Evolutionary conservation across 2,329 filamentous ascomycete species (phyloP).

Genomic region (Emmonsiellopsis sp.): DNA sequence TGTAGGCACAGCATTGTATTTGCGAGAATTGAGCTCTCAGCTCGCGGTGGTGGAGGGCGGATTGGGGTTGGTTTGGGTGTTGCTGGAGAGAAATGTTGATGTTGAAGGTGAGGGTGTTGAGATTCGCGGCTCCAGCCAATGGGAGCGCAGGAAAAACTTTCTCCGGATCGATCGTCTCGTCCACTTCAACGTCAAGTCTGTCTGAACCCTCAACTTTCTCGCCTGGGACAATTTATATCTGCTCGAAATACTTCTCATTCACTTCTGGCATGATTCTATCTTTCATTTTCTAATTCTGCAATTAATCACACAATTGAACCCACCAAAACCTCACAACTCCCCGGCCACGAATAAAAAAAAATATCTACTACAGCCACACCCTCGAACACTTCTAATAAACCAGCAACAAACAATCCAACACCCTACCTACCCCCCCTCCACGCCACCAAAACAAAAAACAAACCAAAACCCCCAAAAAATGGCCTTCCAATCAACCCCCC

Average conservation of each 20-base stretch:
- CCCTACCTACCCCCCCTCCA: not conserved
- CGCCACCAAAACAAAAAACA: not conserved
- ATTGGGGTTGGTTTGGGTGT: not conserved
- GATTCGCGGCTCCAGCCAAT: not conserved
- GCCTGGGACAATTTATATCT: not conserved
- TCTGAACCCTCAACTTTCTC: no score
- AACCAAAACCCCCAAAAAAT: slow-evolving; percentile 17
- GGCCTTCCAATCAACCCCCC: slow-evolving; percentile 25
- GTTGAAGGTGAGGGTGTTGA: not conserved
- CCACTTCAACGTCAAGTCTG: no score
- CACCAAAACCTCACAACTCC: not conserved
- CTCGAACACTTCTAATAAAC: no score
- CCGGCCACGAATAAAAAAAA: not conserved
- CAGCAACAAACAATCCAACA: not conserved
- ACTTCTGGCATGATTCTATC: not conserved
- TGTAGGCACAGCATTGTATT: slow-evolving; percentile 25
- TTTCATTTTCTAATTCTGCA: not conserved
- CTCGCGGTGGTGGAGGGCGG: not conserved
- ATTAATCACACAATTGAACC: not conserved
- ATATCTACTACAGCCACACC: not conserved
- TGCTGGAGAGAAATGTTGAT: not conserved
- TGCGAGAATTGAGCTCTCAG: not conserved
- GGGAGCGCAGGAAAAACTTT: not conserved
- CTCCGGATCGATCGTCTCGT: not conserved
- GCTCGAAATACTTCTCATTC: not conserved